These are phyloP conservation scores for Talaromyces pinophilus DNA, from an alignment of 2,329 filamentous ascomycete species.

Conservation along the genomic window DNA sequence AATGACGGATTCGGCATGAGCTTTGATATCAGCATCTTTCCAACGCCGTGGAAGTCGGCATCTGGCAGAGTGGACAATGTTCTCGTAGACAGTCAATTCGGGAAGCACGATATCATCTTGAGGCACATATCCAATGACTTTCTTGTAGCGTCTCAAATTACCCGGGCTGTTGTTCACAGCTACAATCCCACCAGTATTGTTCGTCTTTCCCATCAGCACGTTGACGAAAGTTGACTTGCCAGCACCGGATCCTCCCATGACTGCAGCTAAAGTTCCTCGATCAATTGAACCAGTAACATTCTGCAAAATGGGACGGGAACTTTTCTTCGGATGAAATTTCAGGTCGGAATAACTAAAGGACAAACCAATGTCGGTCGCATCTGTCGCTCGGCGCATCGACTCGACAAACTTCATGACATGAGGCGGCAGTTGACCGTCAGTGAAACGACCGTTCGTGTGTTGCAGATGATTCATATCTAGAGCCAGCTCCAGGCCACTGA, in stretches of 20 bases:
- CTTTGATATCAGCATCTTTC: conserved; percentile 52
- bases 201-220: conserved; percentile 21
- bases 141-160: conserved; percentile 13
- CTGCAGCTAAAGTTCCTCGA: conserved; percentile 13
- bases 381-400: conserved; percentile 19
- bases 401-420: conserved; percentile 14
- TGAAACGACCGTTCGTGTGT: not conserved
- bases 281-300: conserved; percentile 18
- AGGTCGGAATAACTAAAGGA: conserved; percentile 16
- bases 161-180: conserved; percentile 18
- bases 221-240: conserved; percentile 18
- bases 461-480: not conserved
- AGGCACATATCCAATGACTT: conserved; percentile 59
- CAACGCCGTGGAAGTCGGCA: conserved; percentile 57
- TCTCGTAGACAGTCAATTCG: conserved; percentile 63
- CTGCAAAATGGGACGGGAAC: conserved; percentile 7
- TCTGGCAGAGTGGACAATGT: conserved; percentile 61
- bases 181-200: conserved; percentile 16
- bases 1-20: conserved; percentile 52
- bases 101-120: conserved; percentile 63
- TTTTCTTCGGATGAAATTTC: conserved; percentile 16
- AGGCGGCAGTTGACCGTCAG: conserved; percentile 10
- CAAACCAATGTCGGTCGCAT: conserved; percentile 12
- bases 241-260: conserved; percentile 20
- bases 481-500: conserved; percentile 14